These are phyloP conservation scores for Cladorrhinum sp. DNA, from an alignment of 2,329 filamentous ascomycete species.

Conservation along the genomic window DNA sequence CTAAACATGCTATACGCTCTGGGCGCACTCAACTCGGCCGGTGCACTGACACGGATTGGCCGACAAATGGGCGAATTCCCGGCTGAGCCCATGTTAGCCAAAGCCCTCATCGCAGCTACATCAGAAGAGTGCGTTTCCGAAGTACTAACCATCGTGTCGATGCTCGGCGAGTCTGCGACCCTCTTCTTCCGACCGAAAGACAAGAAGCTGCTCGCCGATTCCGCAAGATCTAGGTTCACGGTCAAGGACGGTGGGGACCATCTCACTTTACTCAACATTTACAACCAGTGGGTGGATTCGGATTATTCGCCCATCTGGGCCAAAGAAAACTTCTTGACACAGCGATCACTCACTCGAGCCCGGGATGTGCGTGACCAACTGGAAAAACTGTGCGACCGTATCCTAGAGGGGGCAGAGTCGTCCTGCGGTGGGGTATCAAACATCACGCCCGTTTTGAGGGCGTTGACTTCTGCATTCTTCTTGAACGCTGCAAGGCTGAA, in stretches of 20 bases:
- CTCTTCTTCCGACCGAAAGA: conserved; percentile 95
- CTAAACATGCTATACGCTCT: conserved; percentile 90
- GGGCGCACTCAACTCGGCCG: conserved; percentile 82
- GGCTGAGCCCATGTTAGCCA: conserved; percentile 86
- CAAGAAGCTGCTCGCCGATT: conserved; percentile 94
- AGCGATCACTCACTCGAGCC: conserved; percentile 81
- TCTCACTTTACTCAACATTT: conserved; percentile 83
- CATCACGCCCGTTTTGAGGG: conserved; percentile 76
- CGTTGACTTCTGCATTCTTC: conserved; percentile 90
- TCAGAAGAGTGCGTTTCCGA: conserved; percentile 92
- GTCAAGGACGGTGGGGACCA: conserved; percentile 90
- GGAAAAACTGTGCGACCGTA: conserved; percentile 85
- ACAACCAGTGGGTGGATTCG: conserved; percentile 90
- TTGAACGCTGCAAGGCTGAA: conserved; percentile 84
- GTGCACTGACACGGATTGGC: conserved; percentile 84
- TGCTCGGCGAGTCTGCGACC: conserved; percentile 83
- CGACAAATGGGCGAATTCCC: conserved; percentile 96
- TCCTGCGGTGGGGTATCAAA: conserved; percentile 71
- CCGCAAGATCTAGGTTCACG: conserved; percentile 83
- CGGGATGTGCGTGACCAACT: conserved; percentile 92
- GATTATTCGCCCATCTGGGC: conserved; percentile 88
- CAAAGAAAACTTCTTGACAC: conserved; percentile 90
- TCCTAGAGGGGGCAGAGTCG: conserved; percentile 70
- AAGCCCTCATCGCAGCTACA: conserved; percentile 82
- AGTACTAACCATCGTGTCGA: conserved; percentile 87